phyloP scores from a whole-genome alignment of 495 filamentous ascomycete genomes.

The Aspergillus biplanus region DNA sequence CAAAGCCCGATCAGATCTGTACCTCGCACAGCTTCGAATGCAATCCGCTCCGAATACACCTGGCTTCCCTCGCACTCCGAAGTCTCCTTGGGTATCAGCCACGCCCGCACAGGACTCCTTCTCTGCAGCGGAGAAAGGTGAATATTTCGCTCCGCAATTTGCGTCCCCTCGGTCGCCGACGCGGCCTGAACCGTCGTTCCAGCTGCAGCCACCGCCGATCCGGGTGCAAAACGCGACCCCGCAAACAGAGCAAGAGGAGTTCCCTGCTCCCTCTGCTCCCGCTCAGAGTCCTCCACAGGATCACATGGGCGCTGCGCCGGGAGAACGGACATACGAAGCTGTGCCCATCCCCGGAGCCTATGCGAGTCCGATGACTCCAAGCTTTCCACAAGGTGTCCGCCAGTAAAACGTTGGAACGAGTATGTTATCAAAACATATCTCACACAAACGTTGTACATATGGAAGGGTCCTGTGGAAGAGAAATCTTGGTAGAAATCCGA shows the following conservation, averaged over 20 bases:
- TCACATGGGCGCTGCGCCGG: slow-evolving; percentile 50
- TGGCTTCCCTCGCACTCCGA: slow-evolving; percentile 66
- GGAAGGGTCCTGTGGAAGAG: too few relatives aligned
- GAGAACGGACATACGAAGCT: slow-evolving; percentile 53
- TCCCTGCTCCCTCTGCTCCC: slow-evolving; percentile 44
- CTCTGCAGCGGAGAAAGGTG: slow-evolving; percentile 61
- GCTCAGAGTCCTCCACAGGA: slow-evolving; percentile 34
- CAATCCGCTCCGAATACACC: slow-evolving; percentile 96
- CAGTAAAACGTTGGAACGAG: slow-evolving; percentile 7
- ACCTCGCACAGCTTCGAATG: slow-evolving; percentile 89
- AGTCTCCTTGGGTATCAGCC: slow-evolving; percentile 45
- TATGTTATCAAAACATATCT: too few relatives aligned
- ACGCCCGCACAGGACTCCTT: slow-evolving; percentile 46
- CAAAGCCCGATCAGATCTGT: slow-evolving; percentile 88
- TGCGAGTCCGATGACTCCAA: slow-evolving; percentile 46
- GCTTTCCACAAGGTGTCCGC: slow-evolving; percentile 30
- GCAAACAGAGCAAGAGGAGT: slow-evolving; percentile 61
- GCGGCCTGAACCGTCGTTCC: slow-evolving; percentile 63
- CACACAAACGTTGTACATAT: too few relatives aligned
- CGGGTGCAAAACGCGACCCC: slow-evolving; percentile 77
- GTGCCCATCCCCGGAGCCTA: slow-evolving; percentile 59
- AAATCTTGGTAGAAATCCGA: too few relatives aligned
- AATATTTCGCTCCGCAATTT: slow-evolving; percentile 46
- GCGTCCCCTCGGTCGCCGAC: slow-evolving; percentile 55
- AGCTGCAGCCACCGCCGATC: slow-evolving; percentile 80